A percentile compares a stretch with the other conserved stretches of the same genome.
These are phyloP conservation scores for Primulina huaijiensis DNA, from an alignment of 257 asterid genomes.

Conservation along the genomic window DNA sequence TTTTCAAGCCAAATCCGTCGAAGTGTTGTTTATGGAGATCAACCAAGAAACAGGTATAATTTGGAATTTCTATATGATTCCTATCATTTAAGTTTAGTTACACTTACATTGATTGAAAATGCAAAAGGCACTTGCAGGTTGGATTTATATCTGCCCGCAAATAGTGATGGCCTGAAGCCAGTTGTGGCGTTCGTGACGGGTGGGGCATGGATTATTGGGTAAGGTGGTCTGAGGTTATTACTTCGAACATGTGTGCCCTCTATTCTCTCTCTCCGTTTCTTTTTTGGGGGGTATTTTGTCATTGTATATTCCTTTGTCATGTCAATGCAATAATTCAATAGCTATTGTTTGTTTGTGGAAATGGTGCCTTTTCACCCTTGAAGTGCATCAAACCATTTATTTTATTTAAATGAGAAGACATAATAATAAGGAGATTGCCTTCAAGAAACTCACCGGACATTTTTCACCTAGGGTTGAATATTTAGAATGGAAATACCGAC, in stretches of 20 bases:
- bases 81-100: slow-evolving; percentile 3
- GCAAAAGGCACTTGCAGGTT: slow-evolving; percentile 49
- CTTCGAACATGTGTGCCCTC: neutral
- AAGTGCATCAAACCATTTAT: too few species aligned
- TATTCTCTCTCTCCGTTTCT: neutral
- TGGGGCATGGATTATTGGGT: slow-evolving; percentile 99
- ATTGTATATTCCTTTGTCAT: neutral
- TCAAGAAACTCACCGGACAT: too few species aligned
- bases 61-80: neutral
- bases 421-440: too few species aligned
- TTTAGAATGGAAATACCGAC: too few species aligned
- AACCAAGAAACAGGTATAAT: slow-evolving; percentile 82
- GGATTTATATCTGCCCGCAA: slow-evolving; percentile 82
- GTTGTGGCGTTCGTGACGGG: slow-evolving; percentile 94
- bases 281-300: too few species aligned
- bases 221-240: slow-evolving; percentile 30
- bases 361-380: too few species aligned
- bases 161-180: slow-evolving; percentile 59
- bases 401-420: too few species aligned
- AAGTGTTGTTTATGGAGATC: slow-evolving; percentile 81
- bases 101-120: slow-evolving; percentile 15
- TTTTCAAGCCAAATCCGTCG: slow-evolving; percentile 76
- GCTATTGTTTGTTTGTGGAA: too few species aligned
- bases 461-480: too few species aligned
- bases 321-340: too few species aligned